Conservation (phyloP, 331 rosid genomes). For the Telfairia occidentalis region DNA sequence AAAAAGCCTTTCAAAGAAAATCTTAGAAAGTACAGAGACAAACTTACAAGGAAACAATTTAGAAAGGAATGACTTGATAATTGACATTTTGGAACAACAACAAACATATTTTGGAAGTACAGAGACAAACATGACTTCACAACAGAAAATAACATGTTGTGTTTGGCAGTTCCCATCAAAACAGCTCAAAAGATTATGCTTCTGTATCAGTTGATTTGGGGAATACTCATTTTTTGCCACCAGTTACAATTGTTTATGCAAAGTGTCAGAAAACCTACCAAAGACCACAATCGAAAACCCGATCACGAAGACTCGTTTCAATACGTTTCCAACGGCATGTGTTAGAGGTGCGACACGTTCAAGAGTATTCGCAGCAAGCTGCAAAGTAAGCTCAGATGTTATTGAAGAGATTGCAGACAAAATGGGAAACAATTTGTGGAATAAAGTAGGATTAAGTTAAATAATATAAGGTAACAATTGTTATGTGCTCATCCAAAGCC, state of each 20-base stretch:
- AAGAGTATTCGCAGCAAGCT: constrained; percentile 79
- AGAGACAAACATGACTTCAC: neutral
- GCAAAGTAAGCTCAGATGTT: neutral
- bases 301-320: constrained; percentile 82
- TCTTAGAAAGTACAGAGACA: too few species aligned
- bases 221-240: too few species aligned
- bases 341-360: constrained; percentile 80
- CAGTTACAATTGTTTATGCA: neutral
- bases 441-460: neutral
- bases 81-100: neutral
- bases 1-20: neutral
- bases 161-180: neutral
- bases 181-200: neutral
- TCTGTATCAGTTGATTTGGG: too few species aligned
- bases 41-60: neutral
- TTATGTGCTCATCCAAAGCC: neutral
- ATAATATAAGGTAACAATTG: neutral
- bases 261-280: constrained; percentile 30
- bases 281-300: constrained; percentile 76
- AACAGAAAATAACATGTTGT: neutral
- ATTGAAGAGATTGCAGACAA: neutral
- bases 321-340: constrained; percentile 80
- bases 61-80: neutral
- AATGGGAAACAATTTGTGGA: neutral
- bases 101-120: neutral